Percentiles rank a stretch among this genome's conserved stretches.
Conservation (phyloP, 202 grass and related monocot species). For the Cymbopogon flexuosus region DNA sequence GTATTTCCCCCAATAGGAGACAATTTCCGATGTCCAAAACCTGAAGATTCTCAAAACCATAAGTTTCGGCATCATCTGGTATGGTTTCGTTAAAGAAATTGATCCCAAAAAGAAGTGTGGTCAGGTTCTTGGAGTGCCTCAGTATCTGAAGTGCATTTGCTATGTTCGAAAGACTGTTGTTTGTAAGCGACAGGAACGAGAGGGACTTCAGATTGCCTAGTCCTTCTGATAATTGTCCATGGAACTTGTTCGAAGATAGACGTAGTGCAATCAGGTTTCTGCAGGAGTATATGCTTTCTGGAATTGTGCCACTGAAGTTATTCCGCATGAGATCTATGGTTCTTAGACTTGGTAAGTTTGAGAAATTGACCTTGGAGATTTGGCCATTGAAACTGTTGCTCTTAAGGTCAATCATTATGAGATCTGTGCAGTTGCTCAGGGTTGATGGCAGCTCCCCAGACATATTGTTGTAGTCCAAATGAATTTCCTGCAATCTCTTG, state of each 20-base stretch:
- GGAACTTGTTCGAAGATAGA: slow-evolving; percentile 32
- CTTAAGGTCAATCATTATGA: slow-evolving; percentile 21
- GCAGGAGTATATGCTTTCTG: slow-evolving; percentile 44
- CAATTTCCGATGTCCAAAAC: background rate
- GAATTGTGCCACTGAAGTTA: slow-evolving; percentile 43
- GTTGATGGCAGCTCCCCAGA: slow-evolving; percentile 11
- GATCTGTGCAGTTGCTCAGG: background rate
- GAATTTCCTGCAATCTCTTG: slow-evolving; percentile 22
- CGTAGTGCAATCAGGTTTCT: slow-evolving; percentile 39
- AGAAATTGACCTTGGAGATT: slow-evolving; percentile 33
- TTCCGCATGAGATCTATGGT: slow-evolving; percentile 21
- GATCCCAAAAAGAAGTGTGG: background rate
- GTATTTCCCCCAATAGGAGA: too few species aligned
- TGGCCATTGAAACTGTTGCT: slow-evolving; percentile 22
- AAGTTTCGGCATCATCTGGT: background rate
- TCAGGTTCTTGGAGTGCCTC: slow-evolving; percentile 17
- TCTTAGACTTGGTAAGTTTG: slow-evolving; percentile 31
- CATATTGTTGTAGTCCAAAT: slow-evolving; percentile 17
- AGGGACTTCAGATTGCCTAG: slow-evolving; percentile 39
- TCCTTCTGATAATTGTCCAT: slow-evolving; percentile 39
- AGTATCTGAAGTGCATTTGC: slow-evolving; percentile 30
- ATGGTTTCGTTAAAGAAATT: slow-evolving; percentile 28
- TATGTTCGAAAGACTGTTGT: slow-evolving; percentile 28
- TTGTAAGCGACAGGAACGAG: slow-evolving; percentile 29
- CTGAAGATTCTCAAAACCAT: slow-evolving; percentile 38